phyloP scores from a whole-genome alignment of 2,329 filamentous ascomycete genomes.

The Myriosclerotinia duriaeana region DNA sequence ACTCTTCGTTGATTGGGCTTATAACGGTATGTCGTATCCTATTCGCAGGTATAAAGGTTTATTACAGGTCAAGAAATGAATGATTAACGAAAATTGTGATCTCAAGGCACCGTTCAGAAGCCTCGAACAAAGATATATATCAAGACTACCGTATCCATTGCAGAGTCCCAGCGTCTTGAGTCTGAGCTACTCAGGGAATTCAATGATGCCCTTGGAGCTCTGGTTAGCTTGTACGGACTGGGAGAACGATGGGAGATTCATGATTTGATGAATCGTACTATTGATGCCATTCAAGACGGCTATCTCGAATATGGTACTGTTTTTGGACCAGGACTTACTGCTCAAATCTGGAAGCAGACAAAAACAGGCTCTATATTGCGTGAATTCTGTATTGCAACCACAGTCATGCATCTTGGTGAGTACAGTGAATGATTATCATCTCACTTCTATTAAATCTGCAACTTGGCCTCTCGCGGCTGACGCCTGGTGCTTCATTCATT shows the following conservation, averaged over 20 bases:
- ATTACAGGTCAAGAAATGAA: background rate
- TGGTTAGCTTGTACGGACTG: constrained; percentile 28
- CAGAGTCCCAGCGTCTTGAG: constrained; percentile 17
- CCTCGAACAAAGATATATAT: constrained; percentile 12
- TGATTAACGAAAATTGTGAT: background rate
- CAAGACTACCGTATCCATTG: background rate
- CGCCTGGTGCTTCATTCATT: background rate
- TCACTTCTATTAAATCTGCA: too few species aligned
- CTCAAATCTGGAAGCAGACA: constrained; percentile 23
- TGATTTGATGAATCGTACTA: constrained; percentile 28
- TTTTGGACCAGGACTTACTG: constrained; percentile 25
- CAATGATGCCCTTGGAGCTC: constrained; percentile 18
- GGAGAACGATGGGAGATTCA: constrained; percentile 27
- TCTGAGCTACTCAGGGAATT: constrained; percentile 24
- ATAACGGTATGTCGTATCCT: constrained; percentile 4
- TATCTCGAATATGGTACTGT: constrained; percentile 27
- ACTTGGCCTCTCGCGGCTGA: too few species aligned
- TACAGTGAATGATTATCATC: background rate
- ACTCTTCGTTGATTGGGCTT: constrained; percentile 27
- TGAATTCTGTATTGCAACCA: constrained; percentile 28
- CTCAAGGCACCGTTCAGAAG: constrained; percentile 18
- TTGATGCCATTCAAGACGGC: constrained; percentile 32
- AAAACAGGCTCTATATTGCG: constrained; percentile 28
- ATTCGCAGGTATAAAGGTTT: background rate
- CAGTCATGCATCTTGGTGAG: constrained; percentile 26